Evolutionary conservation across 1,284 basidiomycete genomes (phyloP), one percentile per base, ranked within the genome.

Genomic region (Violaceomyces palustris): DNA sequence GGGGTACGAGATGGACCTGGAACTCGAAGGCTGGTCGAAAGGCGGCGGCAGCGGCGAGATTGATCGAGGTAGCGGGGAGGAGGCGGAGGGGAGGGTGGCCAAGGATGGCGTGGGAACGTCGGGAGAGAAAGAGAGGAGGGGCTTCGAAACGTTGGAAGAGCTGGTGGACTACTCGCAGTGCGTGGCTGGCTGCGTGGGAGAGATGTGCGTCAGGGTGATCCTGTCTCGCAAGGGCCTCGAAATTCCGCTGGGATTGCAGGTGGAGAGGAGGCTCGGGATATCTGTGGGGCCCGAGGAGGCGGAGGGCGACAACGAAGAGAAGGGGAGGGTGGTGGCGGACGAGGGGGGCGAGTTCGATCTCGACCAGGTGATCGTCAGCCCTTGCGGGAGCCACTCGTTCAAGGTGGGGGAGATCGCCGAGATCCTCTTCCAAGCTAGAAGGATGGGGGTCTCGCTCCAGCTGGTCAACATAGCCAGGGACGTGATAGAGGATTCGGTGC

Each of bases 381-480:
- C 27, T 29, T 29, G 27, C 27, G 10, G 27, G 10, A 10, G 14
- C 35, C 23, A 3, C 18, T 25, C 35, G 9, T 11, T 33, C 18
- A 29, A 11, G 27, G 11, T 29, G 11, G 27, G n/a, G 27, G 11
- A 22, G 12, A 26, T n/a, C n/a, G n/a, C n/a, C n/a, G n/a, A n/a
- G 2, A 26, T 68, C 15, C 43, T 68, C 8, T 50, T 53, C 43
- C 44, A 68, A 17, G 65, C 65, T 6, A 29, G 65, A 17, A 40
- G 58, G 4, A 68, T 68, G 64, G 65, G 65, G n/a, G 65, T 68
- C 21, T 51, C 60, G 34, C 45, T 68, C 17, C 65, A 68, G 44
- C 49, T 68, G 11, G 55, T 68, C 58, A 68, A 68, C 36, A 64
- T 68, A 29, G 63, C 65, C 3, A 49, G 65, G 25, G 65, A 68